A percentile compares a stretch with the other conserved stretches of the same genome.
These are phyloP conservation scores for Manihot esculenta DNA, from an alignment of 441 rosid species.

Conservation along the genomic window DNA sequence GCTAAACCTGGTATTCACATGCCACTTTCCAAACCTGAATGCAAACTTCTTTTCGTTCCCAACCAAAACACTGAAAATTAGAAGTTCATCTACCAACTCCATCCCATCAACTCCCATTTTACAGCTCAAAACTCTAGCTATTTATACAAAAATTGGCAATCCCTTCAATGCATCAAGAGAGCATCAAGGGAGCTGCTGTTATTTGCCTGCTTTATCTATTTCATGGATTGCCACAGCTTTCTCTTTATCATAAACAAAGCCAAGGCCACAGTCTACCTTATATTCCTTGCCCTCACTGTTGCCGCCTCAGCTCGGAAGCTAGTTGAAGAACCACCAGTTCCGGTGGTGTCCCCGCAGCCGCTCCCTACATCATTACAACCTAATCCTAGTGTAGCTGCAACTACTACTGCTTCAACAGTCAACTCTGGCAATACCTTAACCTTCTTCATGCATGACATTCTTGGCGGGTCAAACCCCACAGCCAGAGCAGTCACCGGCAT, in stretches of 20 bases:
- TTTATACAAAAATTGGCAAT: conserved; percentile 16
- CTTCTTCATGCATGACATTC: conserved; percentile 56
- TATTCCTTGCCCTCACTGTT: conserved; percentile 42
- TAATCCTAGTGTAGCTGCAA: conserved; percentile 13
- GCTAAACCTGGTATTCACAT: conserved; percentile 7
- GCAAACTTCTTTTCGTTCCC: background rate
- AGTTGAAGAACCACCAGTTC: conserved; percentile 38
- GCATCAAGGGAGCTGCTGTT: conserved; percentile 12
- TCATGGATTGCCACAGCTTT: conserved; percentile 40
- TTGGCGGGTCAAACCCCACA: conserved; percentile 51
- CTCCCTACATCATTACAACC: conserved; percentile 21
- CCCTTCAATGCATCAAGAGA: conserved; percentile 26
- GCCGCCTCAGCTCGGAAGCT: conserved; percentile 51
- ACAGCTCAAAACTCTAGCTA: conserved; percentile 23
- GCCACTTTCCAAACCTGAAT: no score
- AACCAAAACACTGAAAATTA: conserved; percentile 25
- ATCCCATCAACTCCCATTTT: conserved; percentile 42
- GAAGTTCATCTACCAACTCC: conserved; percentile 38
- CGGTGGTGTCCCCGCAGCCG: conserved; percentile 27
- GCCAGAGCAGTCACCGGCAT: conserved; percentile 44
- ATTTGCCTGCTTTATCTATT: background rate
- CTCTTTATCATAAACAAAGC: conserved; percentile 5
- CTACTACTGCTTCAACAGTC: conserved; percentile 17
- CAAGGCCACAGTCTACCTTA: conserved; percentile 27
- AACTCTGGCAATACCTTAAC: conserved; percentile 26